Conservation (phyloP, 331 rosid species). For the Prunus yedoensis region DNA sequence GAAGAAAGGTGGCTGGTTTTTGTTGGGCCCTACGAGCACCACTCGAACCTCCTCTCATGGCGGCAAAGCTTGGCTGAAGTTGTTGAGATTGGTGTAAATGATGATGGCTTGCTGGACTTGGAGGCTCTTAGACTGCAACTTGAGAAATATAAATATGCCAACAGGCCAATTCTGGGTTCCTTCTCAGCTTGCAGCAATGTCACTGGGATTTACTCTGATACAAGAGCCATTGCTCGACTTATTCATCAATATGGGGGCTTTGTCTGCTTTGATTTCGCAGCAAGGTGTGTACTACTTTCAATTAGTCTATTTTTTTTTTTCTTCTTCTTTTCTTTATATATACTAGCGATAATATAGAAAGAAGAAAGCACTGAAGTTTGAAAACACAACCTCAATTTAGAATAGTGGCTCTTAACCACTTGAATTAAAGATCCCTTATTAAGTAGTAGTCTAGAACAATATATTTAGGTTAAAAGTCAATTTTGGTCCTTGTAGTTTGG, state of each 20-base stretch:
- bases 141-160: slow-evolving; percentile 35
- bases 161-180: slow-evolving; percentile 69
- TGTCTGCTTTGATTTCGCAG: slow-evolving; percentile 83
- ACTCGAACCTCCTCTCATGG: slow-evolving; percentile 85
- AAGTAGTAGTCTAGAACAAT: too few relatives aligned
- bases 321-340: neutral
- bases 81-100: slow-evolving; percentile 67
- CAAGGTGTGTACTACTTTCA: slow-evolving; percentile 43
- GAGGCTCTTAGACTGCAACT: slow-evolving; percentile 48
- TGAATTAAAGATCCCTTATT: too few relatives aligned
- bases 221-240: slow-evolving; percentile 58
- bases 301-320: neutral
- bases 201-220: slow-evolving; percentile 61
- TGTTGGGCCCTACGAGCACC: slow-evolving; percentile 84
- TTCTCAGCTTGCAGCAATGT: slow-evolving; percentile 86
- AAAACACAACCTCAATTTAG: too few relatives aligned
- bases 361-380: too few relatives aligned
- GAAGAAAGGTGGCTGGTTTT: slow-evolving; percentile 84
- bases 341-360: too few relatives aligned
- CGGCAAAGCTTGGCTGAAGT: slow-evolving; percentile 72
- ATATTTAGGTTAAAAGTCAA: too few relatives aligned
- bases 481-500: too few relatives aligned
- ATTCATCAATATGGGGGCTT: slow-evolving; percentile 58
- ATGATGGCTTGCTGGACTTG: slow-evolving; percentile 60
- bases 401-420: too few relatives aligned